Conservation (phyloP, 495 filamentous ascomycete species). For the Podospora anserina region DNA sequence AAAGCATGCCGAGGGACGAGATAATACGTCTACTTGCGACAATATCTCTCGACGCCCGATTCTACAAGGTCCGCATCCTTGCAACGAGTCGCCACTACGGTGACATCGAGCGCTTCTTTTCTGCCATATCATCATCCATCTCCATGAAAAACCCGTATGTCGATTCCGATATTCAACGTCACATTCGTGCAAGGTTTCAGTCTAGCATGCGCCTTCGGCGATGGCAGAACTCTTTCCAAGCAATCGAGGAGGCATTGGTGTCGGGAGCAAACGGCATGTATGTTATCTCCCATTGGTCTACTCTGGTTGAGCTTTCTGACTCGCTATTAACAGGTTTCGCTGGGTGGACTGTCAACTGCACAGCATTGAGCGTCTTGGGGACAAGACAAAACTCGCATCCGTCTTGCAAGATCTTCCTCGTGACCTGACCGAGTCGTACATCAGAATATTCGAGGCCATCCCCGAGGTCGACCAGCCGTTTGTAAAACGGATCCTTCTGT, state of each 20-base stretch:
- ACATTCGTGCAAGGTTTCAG: constrained; percentile 24
- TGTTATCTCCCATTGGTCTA: not conserved
- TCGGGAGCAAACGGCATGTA: constrained; percentile 39
- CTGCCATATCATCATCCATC: constrained; percentile 9
- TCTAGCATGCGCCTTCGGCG: constrained; percentile 23
- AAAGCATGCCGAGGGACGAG: constrained; percentile 24
- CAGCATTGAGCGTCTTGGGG: constrained; percentile 29
- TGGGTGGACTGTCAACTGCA: constrained; percentile 47
- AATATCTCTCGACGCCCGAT: constrained; percentile 29
- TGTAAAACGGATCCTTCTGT: constrained; percentile 18
- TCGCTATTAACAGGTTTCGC: constrained; percentile 31
- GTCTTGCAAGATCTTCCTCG: constrained; percentile 34
- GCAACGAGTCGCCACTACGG: constrained; percentile 41
- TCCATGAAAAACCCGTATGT: constrained; percentile 36
- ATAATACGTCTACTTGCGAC: constrained; percentile 23
- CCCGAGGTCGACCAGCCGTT: constrained; percentile 26
- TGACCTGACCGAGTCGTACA: constrained; percentile 41
- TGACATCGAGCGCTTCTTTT: constrained; percentile 35
- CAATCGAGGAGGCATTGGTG: constrained; percentile 29
- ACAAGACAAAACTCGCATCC: constrained; percentile 22
- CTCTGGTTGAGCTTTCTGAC: not conserved
- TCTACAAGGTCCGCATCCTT: constrained; percentile 37
- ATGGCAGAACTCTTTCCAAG: constrained; percentile 24
- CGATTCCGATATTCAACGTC: constrained; percentile 31
- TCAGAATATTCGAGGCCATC: constrained; percentile 33